Base-by-base conservation (phyloP, 2,329 filamentous ascomycete species). In the Fusarium xyrophilum region DNA sequence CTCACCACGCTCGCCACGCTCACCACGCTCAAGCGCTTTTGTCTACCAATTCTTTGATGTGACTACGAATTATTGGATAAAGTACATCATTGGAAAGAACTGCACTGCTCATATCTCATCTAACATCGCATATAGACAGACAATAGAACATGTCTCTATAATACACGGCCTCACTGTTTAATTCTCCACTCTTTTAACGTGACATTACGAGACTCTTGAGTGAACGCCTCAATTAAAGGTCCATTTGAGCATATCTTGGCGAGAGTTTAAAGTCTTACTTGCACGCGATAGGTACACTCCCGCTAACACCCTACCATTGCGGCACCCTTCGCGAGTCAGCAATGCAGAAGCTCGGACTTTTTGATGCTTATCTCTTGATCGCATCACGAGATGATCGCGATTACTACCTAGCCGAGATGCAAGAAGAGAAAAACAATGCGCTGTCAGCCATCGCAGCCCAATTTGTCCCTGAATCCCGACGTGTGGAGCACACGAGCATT, bases 111-210 rank as follows among this genome's bases (percentile, higher is more conserved):
- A 39, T 65, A 60, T 38, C 46, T 60, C 40, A 47, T 44, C 65
- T 65, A 50, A 25, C 39, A 35, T 39, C 27, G 54, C 54, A 65
- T 48, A 55, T 65, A 65, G 23, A 65, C 27, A 65, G 23, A 65
- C 27, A 46, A 60, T 60, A 65, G 61, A 65, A 36, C 14, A 40
- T 54, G 42, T 30, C 42, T 21, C 32, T n/a, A 12, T 52, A 60
- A 60, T 65, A 40, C 27, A 44, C 8, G 15, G 19, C 32, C 33
- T 32, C 23, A 39, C 10, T 19, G 35, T 36, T 17, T 14, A 55
- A n/a, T 11, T 13, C 0, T n/a, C 32, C 21, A 3, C 17, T 33
- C 23, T 28, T 36, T 30, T 25, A 36, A 19, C 15, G 13, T 46
- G 32, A 42, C 17, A 23, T 15, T n/a, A 21, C 27, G 5, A 19